Conservation (phyloP, 192 early-diverging fungal genomes). For the Coemansia erecta region DNA sequence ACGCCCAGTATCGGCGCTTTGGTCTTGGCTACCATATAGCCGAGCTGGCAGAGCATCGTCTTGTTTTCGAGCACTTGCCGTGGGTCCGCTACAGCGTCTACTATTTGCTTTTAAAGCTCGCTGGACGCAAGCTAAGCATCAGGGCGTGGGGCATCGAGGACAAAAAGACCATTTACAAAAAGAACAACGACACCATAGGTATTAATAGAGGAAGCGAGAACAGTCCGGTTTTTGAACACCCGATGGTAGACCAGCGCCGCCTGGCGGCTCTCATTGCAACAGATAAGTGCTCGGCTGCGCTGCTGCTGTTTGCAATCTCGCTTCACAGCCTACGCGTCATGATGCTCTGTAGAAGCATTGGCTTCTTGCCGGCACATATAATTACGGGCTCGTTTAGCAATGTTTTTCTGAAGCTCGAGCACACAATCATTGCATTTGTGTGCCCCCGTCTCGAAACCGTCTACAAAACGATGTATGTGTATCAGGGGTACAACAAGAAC, state of each 20-base stretch:
- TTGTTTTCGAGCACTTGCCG: conserved; percentile 12
- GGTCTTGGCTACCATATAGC: conserved; percentile 17
- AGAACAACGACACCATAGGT: neutral
- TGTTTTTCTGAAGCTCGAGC: too few relatives aligned
- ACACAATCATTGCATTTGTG: too few relatives aligned
- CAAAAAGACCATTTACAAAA: neutral
- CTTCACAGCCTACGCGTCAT: conserved; percentile 29
- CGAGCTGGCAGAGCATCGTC: conserved; percentile 23
- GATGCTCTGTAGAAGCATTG: conserved; percentile 12
- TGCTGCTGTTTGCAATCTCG: conserved; percentile 19
- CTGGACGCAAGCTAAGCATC: conserved; percentile 9
- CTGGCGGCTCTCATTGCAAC: conserved; percentile 10
- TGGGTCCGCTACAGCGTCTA: conserved; percentile 30
- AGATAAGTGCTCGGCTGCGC: conserved; percentile 32
- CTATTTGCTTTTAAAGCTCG: conserved; percentile 11
- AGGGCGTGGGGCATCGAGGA: conserved; percentile 9
- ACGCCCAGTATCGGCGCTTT: neutral
- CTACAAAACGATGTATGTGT: too few relatives aligned
- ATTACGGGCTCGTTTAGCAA: conserved; percentile 17
- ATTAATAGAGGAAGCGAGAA: neutral
- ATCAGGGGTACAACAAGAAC: neutral
- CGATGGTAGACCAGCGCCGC: conserved; percentile 11
- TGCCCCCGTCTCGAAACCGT: too few relatives aligned
- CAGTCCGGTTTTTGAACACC: neutral
- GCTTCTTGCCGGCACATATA: conserved; percentile 23